Evolutionary conservation across 805 yeast genomes (phyloP).

Genomic region (Myxozyma neglecta): DNA sequence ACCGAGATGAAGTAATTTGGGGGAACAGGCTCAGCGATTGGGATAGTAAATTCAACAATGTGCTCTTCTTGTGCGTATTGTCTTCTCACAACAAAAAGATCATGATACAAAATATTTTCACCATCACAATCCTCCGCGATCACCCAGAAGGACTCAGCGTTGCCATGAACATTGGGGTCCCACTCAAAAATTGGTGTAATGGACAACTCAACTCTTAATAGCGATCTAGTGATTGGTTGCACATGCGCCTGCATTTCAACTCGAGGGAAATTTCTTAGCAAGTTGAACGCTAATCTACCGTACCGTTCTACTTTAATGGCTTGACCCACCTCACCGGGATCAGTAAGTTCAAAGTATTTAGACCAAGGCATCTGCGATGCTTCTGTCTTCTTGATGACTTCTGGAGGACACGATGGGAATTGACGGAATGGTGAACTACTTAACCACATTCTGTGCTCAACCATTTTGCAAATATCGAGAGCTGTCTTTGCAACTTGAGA

Average conservation of each 20-base stretch:
- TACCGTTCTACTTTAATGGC: slow-evolving; percentile 70
- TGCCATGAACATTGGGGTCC: slow-evolving; percentile 65
- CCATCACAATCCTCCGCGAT: slow-evolving; percentile 85
- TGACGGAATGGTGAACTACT: slow-evolving; percentile 86
- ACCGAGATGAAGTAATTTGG: slow-evolving; percentile 75
- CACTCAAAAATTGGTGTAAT: slow-evolving; percentile 75
- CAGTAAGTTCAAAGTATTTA: slow-evolving; percentile 63
- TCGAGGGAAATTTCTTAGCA: slow-evolving; percentile 72
- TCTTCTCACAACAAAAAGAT: slow-evolving; percentile 53
- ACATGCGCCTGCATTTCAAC: slow-evolving; percentile 57
- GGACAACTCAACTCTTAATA: slow-evolving; percentile 65
- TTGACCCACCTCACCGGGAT: slow-evolving; percentile 76
- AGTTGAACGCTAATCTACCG: slow-evolving; percentile 55
- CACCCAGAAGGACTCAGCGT: slow-evolving; percentile 63
- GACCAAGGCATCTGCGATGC: slow-evolving; percentile 80
- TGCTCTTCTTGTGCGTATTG: slow-evolving; percentile 56
- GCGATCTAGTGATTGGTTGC: slow-evolving; percentile 75
- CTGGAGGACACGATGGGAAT: slow-evolving; percentile 67
- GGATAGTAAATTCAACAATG: slow-evolving; percentile 63
- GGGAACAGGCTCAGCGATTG: slow-evolving; percentile 53
- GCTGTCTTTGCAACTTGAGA: slow-evolving; percentile 57
- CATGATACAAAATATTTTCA: slow-evolving; percentile 63
- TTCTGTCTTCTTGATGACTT: slow-evolving; percentile 72
- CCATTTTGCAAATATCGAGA: slow-evolving; percentile 72
- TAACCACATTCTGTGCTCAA: slow-evolving; percentile 80